Conservation (phyloP, 768 basidiomycete species). For the Hydnum rufescens region DNA sequence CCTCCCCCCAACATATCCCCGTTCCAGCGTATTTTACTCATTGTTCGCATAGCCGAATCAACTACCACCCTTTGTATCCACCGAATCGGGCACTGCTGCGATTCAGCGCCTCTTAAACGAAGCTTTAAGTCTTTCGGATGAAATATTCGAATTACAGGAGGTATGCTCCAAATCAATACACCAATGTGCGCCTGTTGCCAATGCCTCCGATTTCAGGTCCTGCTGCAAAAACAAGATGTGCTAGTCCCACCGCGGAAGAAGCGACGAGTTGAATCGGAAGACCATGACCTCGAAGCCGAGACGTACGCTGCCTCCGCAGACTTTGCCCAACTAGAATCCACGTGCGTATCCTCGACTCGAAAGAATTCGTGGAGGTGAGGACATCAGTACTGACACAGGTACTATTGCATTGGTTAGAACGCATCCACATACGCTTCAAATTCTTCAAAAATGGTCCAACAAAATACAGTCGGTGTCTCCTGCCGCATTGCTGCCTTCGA, state of each 20-base stretch:
- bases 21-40: constrained; percentile 15
- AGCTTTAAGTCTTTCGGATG: constrained; percentile 39
- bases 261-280: constrained; percentile 20
- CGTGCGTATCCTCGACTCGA: constrained; percentile 18
- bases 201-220: neutral
- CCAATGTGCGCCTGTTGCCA: no score
- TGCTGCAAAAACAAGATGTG: neutral
- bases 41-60: constrained; percentile 20
- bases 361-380: no score
- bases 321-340: constrained; percentile 28
- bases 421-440: constrained; percentile 55
- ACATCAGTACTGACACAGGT: constrained; percentile 5
- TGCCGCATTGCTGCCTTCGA: constrained; percentile 47
- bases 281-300: constrained; percentile 37
- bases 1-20: constrained; percentile 1
- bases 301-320: constrained; percentile 29
- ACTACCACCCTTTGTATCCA: constrained; percentile 14
- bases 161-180: no score
- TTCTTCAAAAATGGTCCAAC: constrained; percentile 82
- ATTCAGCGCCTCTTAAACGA: constrained; percentile 38
- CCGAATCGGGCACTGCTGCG: constrained; percentile 25
- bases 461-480: constrained; percentile 90
- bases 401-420: constrained; percentile 19
- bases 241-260: constrained; percentile 19
- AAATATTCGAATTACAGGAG: constrained; percentile 49